Percentiles rank a stretch among this genome's conserved stretches.
phyloP scores from a whole-genome alignment of 352 stramenopile genomes.

The Phytopythium aichiense region DNA sequence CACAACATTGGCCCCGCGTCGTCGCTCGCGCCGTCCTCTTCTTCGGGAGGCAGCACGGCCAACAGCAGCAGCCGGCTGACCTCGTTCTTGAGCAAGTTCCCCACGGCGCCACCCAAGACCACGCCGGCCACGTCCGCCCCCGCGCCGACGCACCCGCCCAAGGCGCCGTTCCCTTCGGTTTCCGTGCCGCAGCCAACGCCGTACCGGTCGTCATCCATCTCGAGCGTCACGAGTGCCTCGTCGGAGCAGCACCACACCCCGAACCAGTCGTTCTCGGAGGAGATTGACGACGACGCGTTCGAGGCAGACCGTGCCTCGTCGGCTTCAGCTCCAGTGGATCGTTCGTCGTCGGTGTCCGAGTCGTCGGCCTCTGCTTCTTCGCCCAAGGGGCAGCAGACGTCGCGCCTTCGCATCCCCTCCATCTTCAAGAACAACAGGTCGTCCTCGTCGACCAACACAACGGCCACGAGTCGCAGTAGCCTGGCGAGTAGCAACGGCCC shows the following conservation, averaged over 20 bases:
- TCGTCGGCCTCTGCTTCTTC: not conserved
- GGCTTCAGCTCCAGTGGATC: not conserved
- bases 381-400: constrained; percentile 12
- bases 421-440: constrained; percentile 40
- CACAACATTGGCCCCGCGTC: constrained; percentile 3
- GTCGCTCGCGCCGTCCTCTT: not conserved
- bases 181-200: constrained; percentile 11
- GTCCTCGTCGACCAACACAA: constrained; percentile 10
- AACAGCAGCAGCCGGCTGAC: constrained; percentile 46
- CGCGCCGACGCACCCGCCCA: constrained; percentile 9
- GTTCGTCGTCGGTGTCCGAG: constrained; percentile 1
- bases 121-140: not conserved
- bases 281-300: constrained; percentile 10
- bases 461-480: constrained; percentile 24
- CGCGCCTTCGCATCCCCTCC: constrained; percentile 44
- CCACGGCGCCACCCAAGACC: constrained; percentile 23
- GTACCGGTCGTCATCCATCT: constrained; percentile 22
- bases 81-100: constrained; percentile 70
- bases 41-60: not conserved
- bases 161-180: constrained; percentile 9
- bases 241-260: constrained; percentile 8
- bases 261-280: constrained; percentile 6
- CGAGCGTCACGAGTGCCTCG: constrained; percentile 22
- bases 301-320: constrained; percentile 5
- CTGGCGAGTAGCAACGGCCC: constrained; percentile 28